These are phyloP conservation scores for Globisporangium echinulatum DNA, from an alignment of 352 stramenopile genomes.

Conservation along the genomic window DNA sequence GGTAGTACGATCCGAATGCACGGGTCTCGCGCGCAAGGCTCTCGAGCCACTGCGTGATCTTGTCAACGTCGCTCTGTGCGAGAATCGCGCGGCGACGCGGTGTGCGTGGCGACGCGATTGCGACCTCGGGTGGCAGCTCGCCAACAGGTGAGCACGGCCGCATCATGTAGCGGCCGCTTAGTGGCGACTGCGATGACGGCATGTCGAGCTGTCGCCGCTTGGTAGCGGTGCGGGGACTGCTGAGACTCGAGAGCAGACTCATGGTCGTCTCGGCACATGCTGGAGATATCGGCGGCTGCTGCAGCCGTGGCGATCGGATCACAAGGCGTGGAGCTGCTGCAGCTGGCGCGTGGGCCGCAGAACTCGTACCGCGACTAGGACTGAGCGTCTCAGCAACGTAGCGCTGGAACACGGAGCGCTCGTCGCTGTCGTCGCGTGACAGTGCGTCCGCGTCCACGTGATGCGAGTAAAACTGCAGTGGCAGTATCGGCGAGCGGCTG, in stretches of 20 bases:
- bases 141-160: conserved; percentile 29
- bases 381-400: conserved; percentile 6
- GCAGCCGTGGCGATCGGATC: conserved; percentile 5
- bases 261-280: not conserved
- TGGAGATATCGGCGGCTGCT: not conserved
- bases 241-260: not conserved
- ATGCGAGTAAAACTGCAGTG: conserved; percentile 5
- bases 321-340: not conserved
- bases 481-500: conserved; percentile 1
- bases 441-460: conserved; percentile 11
- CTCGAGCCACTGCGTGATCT: conserved; percentile 59
- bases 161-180: not conserved
- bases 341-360: not conserved
- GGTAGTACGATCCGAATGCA: conserved; percentile 55
- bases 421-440: not conserved
- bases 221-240: not conserved
- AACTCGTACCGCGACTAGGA: not conserved
- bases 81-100: conserved; percentile 26
- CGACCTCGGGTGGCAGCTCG: conserved; percentile 18
- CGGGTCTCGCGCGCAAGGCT: conserved; percentile 34
- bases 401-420: conserved; percentile 11
- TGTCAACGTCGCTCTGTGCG: conserved; percentile 34
- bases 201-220: not conserved
- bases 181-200: not conserved
- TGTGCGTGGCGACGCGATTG: conserved; percentile 1